These are phyloP conservation scores for bread wheat (Triticum aestivum) DNA, from an alignment of 176 grass and related monocot species.

Conservation along the genomic window DNA sequence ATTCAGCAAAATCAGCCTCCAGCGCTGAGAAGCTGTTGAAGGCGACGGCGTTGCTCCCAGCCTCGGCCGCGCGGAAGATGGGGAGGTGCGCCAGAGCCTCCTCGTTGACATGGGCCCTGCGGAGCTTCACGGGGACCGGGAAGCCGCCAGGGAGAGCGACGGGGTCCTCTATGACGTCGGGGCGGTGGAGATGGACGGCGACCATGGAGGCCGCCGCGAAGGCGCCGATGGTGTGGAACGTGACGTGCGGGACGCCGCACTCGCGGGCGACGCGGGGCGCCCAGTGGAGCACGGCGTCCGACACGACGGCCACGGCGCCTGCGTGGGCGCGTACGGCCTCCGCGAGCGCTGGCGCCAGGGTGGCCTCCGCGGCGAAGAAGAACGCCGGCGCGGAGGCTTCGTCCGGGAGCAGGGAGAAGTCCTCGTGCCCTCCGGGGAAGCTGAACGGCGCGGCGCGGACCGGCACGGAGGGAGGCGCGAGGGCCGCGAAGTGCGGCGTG, in stretches of 20 bases:
- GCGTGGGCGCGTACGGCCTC: not conserved
- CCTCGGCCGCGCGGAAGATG: slow-evolving; percentile 41
- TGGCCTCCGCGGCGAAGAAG: slow-evolving; percentile 24
- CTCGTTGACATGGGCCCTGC: slow-evolving; percentile 15
- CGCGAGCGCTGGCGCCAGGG: slow-evolving; percentile 19
- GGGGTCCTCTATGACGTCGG: not conserved
- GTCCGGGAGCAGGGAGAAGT: slow-evolving; percentile 46
- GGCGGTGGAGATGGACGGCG: slow-evolving; percentile 7
- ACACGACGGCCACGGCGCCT: slow-evolving; percentile 13
- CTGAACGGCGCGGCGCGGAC: slow-evolving; percentile 23
- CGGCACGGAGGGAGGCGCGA: not conserved
- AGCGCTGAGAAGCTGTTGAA: slow-evolving; percentile 46
- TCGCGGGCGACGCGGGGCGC: slow-evolving; percentile 32
- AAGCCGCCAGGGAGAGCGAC: slow-evolving; percentile 6
- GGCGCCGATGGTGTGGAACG: slow-evolving; percentile 52
- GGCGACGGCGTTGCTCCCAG: slow-evolving; percentile 29
- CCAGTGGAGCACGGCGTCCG: slow-evolving; percentile 46
- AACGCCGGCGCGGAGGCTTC: slow-evolving; percentile 2
- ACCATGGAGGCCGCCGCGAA: slow-evolving; percentile 41
- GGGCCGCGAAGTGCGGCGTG: slow-evolving; percentile 33
- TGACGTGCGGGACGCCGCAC: slow-evolving; percentile 39
- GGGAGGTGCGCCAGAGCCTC: slow-evolving; percentile 32
- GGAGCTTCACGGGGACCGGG: not conserved
- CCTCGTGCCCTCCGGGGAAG: slow-evolving; percentile 15
- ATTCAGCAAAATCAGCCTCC: slow-evolving; percentile 27